A percentile compares a stretch with the other conserved stretches of the same genome.
Conservation (phyloP, 108 stramenopile genomes). For the Poteriospumella lacustris region DNA sequence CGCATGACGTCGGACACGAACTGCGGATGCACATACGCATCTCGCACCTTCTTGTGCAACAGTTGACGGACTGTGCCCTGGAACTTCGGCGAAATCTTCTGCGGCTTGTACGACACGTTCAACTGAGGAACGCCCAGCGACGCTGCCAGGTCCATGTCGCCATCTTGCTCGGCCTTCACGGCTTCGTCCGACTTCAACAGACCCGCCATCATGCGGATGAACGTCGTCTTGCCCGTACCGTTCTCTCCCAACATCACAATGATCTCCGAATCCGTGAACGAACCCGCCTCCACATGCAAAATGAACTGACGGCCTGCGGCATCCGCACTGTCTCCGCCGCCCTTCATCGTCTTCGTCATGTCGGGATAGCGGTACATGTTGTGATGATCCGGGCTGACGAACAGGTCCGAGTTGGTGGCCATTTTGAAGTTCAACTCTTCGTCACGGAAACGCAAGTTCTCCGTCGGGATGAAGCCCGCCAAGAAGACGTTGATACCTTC, state of each 20-base stretch:
- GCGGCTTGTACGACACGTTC: constrained; percentile 95
- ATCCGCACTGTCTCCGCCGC: neutral
- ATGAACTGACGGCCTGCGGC: constrained; percentile 63
- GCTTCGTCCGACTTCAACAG: constrained; percentile 83
- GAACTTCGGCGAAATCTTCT: constrained; percentile 92
- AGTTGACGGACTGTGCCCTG: constrained; percentile 89
- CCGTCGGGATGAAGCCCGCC: constrained; percentile 94
- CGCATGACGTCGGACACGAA: constrained; percentile 96
- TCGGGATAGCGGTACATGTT: constrained; percentile 71
- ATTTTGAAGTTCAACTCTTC: constrained; percentile 94
- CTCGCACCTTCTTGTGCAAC: constrained; percentile 88
- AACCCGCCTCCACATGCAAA: constrained; percentile 83
- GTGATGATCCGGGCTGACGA: constrained; percentile 22
- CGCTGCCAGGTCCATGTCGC: constrained; percentile 61
- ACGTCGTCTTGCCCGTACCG: constrained; percentile 63
- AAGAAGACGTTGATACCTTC: constrained; percentile 98
- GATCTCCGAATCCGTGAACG: constrained; percentile 94
- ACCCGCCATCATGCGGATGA: constrained; percentile 78
- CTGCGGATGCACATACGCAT: constrained; percentile 89
- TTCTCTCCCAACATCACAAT: constrained; percentile 96
- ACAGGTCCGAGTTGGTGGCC: constrained; percentile 50
- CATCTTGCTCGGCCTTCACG: constrained; percentile 60
- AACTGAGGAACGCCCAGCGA: constrained; percentile 81
- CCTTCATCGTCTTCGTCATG: constrained; percentile 92
- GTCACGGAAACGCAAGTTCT: constrained; percentile 96